Evolutionary conservation across 1,284 basidiomycete genomes (phyloP).

Genomic region (Microbotryum intermedium): DNA sequence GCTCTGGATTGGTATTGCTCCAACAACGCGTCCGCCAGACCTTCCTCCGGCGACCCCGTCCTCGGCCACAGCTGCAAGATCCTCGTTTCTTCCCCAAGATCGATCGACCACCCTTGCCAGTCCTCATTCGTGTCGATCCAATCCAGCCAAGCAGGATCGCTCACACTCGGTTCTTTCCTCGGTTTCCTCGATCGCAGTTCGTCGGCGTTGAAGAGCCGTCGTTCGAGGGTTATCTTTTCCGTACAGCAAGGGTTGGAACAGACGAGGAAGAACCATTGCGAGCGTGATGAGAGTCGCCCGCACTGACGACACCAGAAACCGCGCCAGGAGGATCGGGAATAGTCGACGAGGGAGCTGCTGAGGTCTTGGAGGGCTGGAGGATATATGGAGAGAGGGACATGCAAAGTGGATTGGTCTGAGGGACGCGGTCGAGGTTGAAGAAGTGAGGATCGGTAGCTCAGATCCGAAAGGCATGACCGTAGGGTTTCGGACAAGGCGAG

Average conservation of each 20-base stretch:
- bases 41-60: not conserved
- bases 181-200: not conserved
- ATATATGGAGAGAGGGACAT: constrained; percentile 6
- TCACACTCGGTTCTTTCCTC: not conserved
- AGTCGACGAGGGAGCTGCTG: constrained; percentile 1
- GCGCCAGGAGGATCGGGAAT: constrained; percentile 12
- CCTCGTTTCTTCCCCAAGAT: constrained; percentile 2
- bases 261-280: constrained; percentile 12
- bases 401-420: not conserved
- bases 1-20: constrained; percentile 11
- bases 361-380: constrained; percentile 11
- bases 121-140: not conserved
- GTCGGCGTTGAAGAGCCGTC: not conserved
- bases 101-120: constrained; percentile 5
- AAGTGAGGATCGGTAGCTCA: too few relatives aligned
- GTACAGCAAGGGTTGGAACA: constrained; percentile 11
- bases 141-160: not conserved
- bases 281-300: constrained; percentile 15
- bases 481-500: too few relatives aligned
- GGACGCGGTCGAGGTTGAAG: too few relatives aligned
- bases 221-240: not conserved
- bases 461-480: too few relatives aligned
- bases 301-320: constrained; percentile 17
- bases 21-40: constrained; percentile 11
- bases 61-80: constrained; percentile 21